Evolutionary conservation across 495 filamentous ascomycete species (phyloP).

Genomic region (Cryomyces antarcticus): DNA sequence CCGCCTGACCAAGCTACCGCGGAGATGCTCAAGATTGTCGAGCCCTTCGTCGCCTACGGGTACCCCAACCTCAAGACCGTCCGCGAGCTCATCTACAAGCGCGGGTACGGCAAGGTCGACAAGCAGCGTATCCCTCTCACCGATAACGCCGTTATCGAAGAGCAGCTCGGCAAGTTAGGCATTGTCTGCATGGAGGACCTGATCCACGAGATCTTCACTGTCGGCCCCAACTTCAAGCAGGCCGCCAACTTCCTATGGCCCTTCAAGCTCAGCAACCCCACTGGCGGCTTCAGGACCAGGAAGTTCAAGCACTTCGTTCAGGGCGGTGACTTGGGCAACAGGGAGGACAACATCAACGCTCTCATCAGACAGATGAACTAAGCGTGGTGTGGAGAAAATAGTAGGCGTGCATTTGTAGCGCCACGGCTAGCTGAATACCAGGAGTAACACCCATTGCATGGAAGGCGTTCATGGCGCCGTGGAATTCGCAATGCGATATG

Average conservation of each 20-base stretch:
- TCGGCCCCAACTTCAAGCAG: constrained; percentile 99
- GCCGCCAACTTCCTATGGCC: constrained; percentile 99
- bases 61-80: constrained; percentile 98
- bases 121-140: constrained; percentile 90
- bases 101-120: constrained; percentile 92
- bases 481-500: too few relatives aligned
- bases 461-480: too few relatives aligned
- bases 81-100: constrained; percentile 99
- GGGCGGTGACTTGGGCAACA: constrained; percentile 95
- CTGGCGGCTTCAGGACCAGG: constrained; percentile 77
- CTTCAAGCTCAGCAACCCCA: constrained; percentile 98
- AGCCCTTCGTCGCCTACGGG: constrained; percentile 96
- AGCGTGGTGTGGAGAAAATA: constrained; percentile 6
- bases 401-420: too few relatives aligned
- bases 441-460: too few relatives aligned
- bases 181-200: constrained; percentile 99
- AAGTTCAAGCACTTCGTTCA: constrained; percentile 99
- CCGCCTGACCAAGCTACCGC: constrained; percentile 88
- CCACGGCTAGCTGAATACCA: too few relatives aligned
- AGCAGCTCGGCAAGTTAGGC: constrained; percentile 87
- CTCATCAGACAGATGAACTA: constrained; percentile 99
- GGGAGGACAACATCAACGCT: constrained; percentile 95
- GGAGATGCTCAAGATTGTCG: constrained; percentile 95
- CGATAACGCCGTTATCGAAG: constrained; percentile 95
- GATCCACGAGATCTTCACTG: constrained; percentile 97